A percentile compares a stretch with the other conserved stretches of the same genome.
Conservation (phyloP, 371 early-diverging fungal genomes). For the Syncephalastrum sp. region DNA sequence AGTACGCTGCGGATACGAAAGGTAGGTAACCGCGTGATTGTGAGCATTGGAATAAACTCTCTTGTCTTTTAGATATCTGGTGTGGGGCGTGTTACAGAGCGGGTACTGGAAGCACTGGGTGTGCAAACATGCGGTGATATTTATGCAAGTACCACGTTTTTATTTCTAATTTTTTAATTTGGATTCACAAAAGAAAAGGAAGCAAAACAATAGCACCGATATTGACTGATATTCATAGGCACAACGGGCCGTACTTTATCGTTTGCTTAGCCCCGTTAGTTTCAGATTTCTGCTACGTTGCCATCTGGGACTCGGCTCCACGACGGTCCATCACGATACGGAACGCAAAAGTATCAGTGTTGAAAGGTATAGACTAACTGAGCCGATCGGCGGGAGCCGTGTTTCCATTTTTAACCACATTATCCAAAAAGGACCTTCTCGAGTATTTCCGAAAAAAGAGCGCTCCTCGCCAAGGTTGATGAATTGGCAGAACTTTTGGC, state of each 20-base stretch:
- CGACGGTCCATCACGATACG: slow-evolving; percentile 20
- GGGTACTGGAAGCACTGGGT: slow-evolving; percentile 37
- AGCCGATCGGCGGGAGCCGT: background rate
- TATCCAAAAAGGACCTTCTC: slow-evolving; percentile 31
- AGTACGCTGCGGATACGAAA: slow-evolving; percentile 31
- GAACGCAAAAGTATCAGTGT: slow-evolving; percentile 43
- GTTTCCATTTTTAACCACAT: background rate
- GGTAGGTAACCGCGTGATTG: slow-evolving; percentile 9
- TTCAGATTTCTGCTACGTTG: slow-evolving; percentile 37
- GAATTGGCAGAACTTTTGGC: slow-evolving; percentile 34
- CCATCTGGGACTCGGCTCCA: slow-evolving; percentile 39
- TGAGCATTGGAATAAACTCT: background rate
- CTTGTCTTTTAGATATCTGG: slow-evolving; percentile 29
- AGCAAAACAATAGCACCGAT: no score
- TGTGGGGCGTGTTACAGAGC: slow-evolving; percentile 48
- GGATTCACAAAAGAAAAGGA: no score
- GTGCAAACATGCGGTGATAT: slow-evolving; percentile 41
- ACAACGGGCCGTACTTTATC: slow-evolving; percentile 39
- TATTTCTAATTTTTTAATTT: background rate
- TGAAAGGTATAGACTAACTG: slow-evolving; percentile 28
- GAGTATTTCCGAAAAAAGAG: slow-evolving; percentile 23
- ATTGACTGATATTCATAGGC: background rate
- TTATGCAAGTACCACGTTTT: slow-evolving; percentile 14
- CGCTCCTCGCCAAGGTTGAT: slow-evolving; percentile 31
- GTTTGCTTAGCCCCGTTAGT: slow-evolving; percentile 39